Evolutionary conservation across 2,329 filamentous ascomycete species (phyloP), one percentile per base, ranked within the genome.

Genomic region (Aspergillus pseudotamarii): DNA sequence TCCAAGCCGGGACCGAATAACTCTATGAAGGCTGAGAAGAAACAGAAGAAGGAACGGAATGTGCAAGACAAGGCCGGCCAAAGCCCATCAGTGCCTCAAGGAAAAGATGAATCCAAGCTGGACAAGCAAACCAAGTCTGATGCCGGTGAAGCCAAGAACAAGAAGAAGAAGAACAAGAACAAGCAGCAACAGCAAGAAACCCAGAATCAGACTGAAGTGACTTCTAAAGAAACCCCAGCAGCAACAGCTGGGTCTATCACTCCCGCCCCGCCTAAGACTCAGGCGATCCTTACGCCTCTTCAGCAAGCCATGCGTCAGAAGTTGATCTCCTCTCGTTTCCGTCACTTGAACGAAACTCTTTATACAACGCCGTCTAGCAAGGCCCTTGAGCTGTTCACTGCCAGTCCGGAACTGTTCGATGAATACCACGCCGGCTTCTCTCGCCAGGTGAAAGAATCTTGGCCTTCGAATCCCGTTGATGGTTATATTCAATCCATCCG

Each of bases 361-460:
- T 99, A 99, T 82, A 98, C 94, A 5, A 92, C 90, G 9, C 92
- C 94, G 1, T 99, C 95, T 0, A 83, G 84, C 41, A 89, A 95
- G 68, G 91, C 95, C n/a, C 88, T 95, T 70, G 81, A 85, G 57
- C 88, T 98, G 28, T 98, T 99, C 82, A 83, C 87, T 58, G 84
- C 91, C 38, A 92, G 92, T 57, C 95, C 95, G 0, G 92, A 96
- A 75, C 94, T 98, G 85, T 99, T 98, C 80, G 85, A 88, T 69
- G 94, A 98, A 80, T 99, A 99, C 79, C 95, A 99, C 80, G 90
- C 93, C 65, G 95, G 95, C 38, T 99, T 99, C 84, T 91, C 94
- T 1, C 91, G 94, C 59, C 95, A 99, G 81, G 95, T 98, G 63
- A 90, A 92, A 73, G 91, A 82, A 61, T 81, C 94, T 2, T 99